Percentiles rank a stretch among this genome's conserved stretches.
phyloP scores from a whole-genome alignment of 2,329 filamentous ascomycete genomes.

The Elsinoe fawcettii region DNA sequence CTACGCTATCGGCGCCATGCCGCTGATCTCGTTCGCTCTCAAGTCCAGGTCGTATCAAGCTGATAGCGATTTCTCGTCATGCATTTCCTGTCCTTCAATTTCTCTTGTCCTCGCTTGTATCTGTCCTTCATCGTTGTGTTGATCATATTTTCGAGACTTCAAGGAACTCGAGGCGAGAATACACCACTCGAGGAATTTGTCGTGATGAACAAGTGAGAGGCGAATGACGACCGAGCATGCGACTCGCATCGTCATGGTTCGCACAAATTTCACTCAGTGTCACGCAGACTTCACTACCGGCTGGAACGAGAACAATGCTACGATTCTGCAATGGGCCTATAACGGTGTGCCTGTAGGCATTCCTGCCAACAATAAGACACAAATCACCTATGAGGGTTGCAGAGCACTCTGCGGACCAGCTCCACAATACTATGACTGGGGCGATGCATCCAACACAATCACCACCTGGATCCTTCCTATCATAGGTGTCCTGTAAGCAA shows the following conservation, averaged over 20 bases:
- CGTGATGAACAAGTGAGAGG: not conserved
- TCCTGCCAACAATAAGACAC: not conserved
- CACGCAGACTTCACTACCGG: not conserved
- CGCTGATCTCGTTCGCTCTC: not conserved
- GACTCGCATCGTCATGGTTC: not conserved
- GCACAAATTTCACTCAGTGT: not conserved
- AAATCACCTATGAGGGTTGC: conserved; percentile 4
- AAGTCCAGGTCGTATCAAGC: no score
- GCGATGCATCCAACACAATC: conserved; percentile 28
- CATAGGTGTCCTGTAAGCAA: conserved; percentile 28
- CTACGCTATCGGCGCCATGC: not conserved
- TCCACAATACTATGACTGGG: conserved; percentile 27
- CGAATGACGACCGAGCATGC: no score
- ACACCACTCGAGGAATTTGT: no score
- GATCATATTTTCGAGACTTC: no score
- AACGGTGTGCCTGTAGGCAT: not conserved
- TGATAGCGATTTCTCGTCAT: no score
- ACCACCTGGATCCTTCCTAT: conserved; percentile 36
- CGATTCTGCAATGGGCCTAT: not conserved
- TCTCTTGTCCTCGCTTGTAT: no score
- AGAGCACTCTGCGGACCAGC: not conserved
- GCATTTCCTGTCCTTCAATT: no score
- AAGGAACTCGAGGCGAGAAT: no score
- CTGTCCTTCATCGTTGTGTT: no score
- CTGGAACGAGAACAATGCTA: not conserved